phyloP scores from a whole-genome alignment of 495 filamentous ascomycete genomes.

The Talaromyces proteolyticus region DNA sequence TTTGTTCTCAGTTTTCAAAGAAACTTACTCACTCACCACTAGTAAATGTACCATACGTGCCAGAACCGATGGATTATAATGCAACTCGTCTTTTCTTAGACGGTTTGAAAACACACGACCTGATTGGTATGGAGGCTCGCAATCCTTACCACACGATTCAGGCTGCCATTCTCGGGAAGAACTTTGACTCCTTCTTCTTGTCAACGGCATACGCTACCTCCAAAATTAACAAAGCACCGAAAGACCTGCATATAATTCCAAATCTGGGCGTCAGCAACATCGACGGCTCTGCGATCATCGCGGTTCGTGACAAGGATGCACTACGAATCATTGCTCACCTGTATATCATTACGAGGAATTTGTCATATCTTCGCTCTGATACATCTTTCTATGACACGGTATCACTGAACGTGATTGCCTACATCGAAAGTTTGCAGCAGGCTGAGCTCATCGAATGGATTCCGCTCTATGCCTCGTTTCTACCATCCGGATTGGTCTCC shows the following conservation, averaged over 20 bases:
- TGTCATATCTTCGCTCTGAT: conserved; percentile 29
- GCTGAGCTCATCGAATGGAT: conserved; percentile 66
- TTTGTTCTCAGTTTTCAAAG: conserved; percentile 38
- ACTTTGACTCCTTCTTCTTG: conserved; percentile 31
- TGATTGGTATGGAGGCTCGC: conserved; percentile 30
- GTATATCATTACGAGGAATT: conserved; percentile 35
- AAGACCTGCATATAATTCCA: conserved; percentile 23
- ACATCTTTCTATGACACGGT: conserved; percentile 23
- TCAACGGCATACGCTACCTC: conserved; percentile 33
- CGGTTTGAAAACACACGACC: conserved; percentile 28
- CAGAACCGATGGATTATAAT: conserved; percentile 31
- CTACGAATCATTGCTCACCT: conserved; percentile 43
- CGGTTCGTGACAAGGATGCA: conserved; percentile 34
- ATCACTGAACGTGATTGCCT: conserved; percentile 55
- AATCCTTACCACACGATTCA: conserved; percentile 42
- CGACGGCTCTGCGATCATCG: conserved; percentile 30
- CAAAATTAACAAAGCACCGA: conserved; percentile 17
- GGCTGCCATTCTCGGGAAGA: conserved; percentile 38
- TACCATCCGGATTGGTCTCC: conserved; percentile 44
- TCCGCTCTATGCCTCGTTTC: conserved; percentile 78
- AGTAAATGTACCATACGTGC: conserved; percentile 24
- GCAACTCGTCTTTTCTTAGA: conserved; percentile 34
- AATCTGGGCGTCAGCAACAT: conserved; percentile 18
- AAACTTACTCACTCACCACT: conserved; percentile 33
- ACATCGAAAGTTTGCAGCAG: conserved; percentile 70